These are phyloP conservation scores for Eudorina sp. DNA, from an alignment of 139 green algal genomes.

Conservation along the genomic window DNA sequence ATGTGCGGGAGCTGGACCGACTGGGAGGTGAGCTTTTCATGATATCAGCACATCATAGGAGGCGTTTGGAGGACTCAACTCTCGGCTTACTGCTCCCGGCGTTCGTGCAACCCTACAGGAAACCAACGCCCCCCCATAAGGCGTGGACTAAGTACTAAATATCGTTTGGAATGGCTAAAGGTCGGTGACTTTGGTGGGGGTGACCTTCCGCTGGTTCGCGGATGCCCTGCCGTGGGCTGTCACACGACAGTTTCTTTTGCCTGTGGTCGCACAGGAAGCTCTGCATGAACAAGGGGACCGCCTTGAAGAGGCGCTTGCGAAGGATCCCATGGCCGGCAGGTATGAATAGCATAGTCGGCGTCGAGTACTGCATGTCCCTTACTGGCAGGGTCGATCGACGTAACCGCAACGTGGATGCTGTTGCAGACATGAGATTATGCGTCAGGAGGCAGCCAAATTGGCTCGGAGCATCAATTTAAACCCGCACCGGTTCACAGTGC, in stretches of 20 bases:
- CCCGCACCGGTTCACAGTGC: slow-evolving; percentile 22
- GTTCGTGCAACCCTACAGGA: neutral
- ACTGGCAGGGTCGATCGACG: too few species aligned
- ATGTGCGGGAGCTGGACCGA: slow-evolving; percentile 38
- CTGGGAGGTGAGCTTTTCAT: slow-evolving; percentile 20
- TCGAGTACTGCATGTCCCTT: neutral
- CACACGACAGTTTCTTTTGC: neutral
- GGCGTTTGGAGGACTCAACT: too few species aligned
- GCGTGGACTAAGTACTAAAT: neutral
- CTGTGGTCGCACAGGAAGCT: neutral
- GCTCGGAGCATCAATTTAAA: neutral
- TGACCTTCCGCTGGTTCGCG: neutral
- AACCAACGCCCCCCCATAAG: slow-evolving; percentile 11
- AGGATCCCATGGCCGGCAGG: slow-evolving; percentile 52
- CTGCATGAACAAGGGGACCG: slow-evolving; percentile 32
- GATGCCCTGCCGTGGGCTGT: neutral
- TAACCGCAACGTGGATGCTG: neutral
- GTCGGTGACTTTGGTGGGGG: neutral
- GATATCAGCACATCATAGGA: too few species aligned
- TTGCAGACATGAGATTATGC: slow-evolving; percentile 48
- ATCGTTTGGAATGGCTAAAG: slow-evolving; percentile 43
- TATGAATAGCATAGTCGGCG: neutral
- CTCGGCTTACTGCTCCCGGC: neutral
- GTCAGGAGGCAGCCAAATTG: slow-evolving; percentile 30
- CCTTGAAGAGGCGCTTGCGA: slow-evolving; percentile 49